Evolutionary conservation across 495 filamentous ascomycete species (phyloP), one percentile per base, ranked within the genome.

Genomic region (Filosporella fistucella): DNA sequence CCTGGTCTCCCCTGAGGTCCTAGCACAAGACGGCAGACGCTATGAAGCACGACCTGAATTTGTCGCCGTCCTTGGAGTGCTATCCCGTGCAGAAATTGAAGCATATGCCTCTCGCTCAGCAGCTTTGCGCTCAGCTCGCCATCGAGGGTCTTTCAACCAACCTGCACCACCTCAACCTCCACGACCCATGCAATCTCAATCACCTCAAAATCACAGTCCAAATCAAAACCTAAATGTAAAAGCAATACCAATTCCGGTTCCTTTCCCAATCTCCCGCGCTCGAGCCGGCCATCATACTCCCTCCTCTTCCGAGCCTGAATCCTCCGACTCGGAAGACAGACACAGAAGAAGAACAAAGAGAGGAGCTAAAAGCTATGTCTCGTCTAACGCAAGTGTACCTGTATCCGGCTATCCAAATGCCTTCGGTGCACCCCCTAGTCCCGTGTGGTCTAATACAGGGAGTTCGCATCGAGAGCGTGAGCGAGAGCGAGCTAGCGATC

Each of bases 1-100:
- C 3, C 64, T 85, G 0, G 78, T 88, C 22, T 85, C 83, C 14
- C 80, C 83, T 4, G 79, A 83, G 47, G 81, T 84, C 1, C 63
- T 88, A 1, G 74, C 80, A 48, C 71, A 77, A 46, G 81, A 75
- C 21, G 72, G 80, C 8, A 72, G 84, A 43, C 74, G 84, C 22
- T 88, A 84, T 53, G 84, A 88, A 58, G 84, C 84, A n/a, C 60
- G 72, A 5, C 75, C 74, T 0, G 77, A 80, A 17, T 83, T 81
- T 50, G 82, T 88, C 7, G 84, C 83, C 39, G 70, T 88, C 13
- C 68, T 88, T 11, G 76, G 84, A 9, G 74, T 80, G 22, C 60
- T 88, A 34, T 70, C 71, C 0, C 70, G 68, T 14, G 73, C 81
- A 29, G 70, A 88, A 25, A 80, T 88, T 45, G 67, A 76, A 44